These are phyloP conservation scores for Balansia obtecta DNA, from an alignment of 2,329 filamentous ascomycete species.

Conservation along the genomic window DNA sequence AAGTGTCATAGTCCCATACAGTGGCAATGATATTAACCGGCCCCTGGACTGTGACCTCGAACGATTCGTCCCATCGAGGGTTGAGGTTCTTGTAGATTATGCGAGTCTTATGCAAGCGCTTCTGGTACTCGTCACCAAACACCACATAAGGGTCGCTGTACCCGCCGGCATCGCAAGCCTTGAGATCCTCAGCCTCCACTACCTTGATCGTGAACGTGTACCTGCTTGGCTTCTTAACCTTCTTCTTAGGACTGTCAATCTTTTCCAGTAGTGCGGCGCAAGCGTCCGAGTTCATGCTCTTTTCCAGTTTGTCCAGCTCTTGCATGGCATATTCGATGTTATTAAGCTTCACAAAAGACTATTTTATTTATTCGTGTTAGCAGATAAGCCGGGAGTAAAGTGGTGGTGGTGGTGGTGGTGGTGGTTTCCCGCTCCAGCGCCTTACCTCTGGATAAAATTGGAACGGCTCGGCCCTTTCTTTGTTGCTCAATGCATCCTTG, in stretches of 20 bases:
- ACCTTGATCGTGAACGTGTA: constrained; percentile 99
- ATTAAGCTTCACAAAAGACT: constrained; percentile 97
- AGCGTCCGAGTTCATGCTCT: constrained; percentile 78
- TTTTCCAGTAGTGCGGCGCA: constrained; percentile 73
- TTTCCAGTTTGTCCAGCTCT: constrained; percentile 82
- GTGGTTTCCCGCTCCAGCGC: constrained; percentile 3
- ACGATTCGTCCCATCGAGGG: constrained; percentile 92
- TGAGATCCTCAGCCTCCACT: constrained; percentile 92
- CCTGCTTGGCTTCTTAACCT: constrained; percentile 58
- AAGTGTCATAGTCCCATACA: constrained; percentile 95
- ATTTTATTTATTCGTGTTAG: constrained; percentile 16
- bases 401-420: too few relatives aligned
- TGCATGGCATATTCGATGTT: constrained; percentile 92
- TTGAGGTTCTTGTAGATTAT: constrained; percentile 85
- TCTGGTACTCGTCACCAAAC: constrained; percentile 93
- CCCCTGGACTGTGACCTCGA: constrained; percentile 88
- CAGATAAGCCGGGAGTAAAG: constrained; percentile 3
- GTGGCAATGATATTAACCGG: constrained; percentile 92
- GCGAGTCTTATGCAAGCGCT: constrained; percentile 86
- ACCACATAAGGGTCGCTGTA: constrained; percentile 95
- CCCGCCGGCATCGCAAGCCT: constrained; percentile 93
- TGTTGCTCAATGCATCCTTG: constrained; percentile 83
- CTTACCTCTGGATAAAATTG: constrained; percentile 86
- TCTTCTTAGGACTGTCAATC: constrained; percentile 56
- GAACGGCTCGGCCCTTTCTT: constrained; percentile 90